A percentile compares a stretch with the other conserved stretches of the same genome.
Evolutionary conservation across 495 filamentous ascomycete genomes (phyloP).

Genomic region (Aspergillus campestris): DNA sequence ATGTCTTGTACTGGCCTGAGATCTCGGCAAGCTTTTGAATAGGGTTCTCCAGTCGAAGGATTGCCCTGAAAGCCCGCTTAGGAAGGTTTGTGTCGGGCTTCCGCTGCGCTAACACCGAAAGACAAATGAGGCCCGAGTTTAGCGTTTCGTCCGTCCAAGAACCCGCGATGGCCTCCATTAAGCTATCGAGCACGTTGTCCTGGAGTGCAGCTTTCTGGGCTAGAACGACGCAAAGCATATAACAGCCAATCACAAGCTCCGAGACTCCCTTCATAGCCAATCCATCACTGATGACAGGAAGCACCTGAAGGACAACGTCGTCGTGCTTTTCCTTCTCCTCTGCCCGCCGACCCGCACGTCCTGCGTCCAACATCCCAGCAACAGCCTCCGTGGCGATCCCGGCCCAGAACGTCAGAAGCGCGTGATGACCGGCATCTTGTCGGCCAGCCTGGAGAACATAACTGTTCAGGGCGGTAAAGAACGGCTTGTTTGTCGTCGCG

Average conservation of each 20-base stretch:
- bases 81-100: conserved; percentile 52
- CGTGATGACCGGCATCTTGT: conserved; percentile 60
- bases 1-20: conserved; percentile 55
- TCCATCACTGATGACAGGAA: conserved; percentile 67
- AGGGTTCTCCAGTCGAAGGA: conserved; percentile 56
- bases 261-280: conserved; percentile 63
- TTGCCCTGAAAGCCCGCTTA: conserved; percentile 54
- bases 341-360: conserved; percentile 58
- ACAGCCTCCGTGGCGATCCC: conserved; percentile 73
- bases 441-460: conserved; percentile 64
- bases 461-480: conserved; percentile 63
- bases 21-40: conserved; percentile 51
- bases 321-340: conserved; percentile 68
- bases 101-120: conserved; percentile 72
- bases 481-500: conserved; percentile 59
- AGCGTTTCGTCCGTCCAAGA: conserved; percentile 67
- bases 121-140: conserved; percentile 66
- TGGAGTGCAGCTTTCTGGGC: conserved; percentile 70
- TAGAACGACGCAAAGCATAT: conserved; percentile 81
- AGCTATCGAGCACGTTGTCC: conserved; percentile 61
- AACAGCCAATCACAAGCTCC: conserved; percentile 73
- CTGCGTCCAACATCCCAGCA: conserved; percentile 66
- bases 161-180: conserved; percentile 78
- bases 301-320: conserved; percentile 62
- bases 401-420: conserved; percentile 80